Evolutionary conservation across 768 basidiomycete species (phyloP).

Genomic region (Russula sp.): DNA sequence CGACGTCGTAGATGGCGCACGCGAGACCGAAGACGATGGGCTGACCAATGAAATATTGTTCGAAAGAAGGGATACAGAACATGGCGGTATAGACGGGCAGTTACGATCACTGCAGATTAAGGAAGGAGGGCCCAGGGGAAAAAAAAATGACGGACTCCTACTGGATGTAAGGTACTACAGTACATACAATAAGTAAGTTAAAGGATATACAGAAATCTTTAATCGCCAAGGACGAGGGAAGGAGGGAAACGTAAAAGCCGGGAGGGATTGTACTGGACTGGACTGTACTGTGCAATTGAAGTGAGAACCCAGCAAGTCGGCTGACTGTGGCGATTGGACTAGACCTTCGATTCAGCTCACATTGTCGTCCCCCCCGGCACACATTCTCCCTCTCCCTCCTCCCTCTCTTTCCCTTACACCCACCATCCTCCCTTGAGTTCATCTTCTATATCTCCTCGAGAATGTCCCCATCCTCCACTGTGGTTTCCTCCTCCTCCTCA

Average conservation of each 20-base stretch:
- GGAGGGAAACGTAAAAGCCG: conserved; percentile 13
- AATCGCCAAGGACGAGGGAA: neutral
- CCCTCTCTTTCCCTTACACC: conserved; percentile 16
- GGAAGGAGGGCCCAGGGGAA: conserved; percentile 1
- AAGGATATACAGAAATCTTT: neutral
- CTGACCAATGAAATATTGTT: neutral
- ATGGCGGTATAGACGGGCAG: neutral
- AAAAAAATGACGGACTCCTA: no score
- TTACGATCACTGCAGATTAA: neutral
- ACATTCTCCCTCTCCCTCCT: neutral
- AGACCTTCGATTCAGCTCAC: conserved; percentile 21
- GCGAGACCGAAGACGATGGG: neutral
- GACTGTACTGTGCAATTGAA: no score
- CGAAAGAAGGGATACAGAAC: neutral
- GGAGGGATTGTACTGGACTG: neutral
- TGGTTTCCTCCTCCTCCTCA: neutral
- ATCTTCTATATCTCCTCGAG: neutral
- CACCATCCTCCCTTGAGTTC: conserved; percentile 18
- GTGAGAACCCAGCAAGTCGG: conserved; percentile 16
- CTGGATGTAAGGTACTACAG: no score
- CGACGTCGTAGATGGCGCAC: neutral
- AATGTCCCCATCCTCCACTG: conserved; percentile 1
- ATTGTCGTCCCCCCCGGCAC: conserved; percentile 14
- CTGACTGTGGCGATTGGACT: conserved; percentile 21
- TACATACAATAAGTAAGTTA: no score